Evolutionary conservation across 2,329 filamentous ascomycete species (phyloP).

Genomic region (Fusarium nematophilum): DNA sequence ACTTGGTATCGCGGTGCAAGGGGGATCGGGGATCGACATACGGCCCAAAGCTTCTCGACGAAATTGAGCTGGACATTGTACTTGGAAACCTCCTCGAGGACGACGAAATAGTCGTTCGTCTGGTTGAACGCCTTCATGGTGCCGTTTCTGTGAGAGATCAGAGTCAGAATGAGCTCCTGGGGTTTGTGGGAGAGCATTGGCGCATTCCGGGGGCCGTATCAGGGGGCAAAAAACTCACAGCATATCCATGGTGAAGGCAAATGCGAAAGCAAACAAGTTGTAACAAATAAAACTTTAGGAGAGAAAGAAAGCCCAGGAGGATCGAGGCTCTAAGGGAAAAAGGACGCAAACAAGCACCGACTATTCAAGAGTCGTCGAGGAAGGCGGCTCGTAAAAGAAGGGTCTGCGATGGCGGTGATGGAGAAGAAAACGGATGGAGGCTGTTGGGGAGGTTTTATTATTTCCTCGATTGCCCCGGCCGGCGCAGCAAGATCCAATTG

Average conservation of each 20-base stretch:
- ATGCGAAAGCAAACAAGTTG: constrained; percentile 19
- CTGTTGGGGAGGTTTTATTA: constrained; percentile 48
- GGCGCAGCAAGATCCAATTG: constrained; percentile 32
- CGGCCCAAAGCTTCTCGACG: constrained; percentile 88
- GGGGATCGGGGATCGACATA: constrained; percentile 55
- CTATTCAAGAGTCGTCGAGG: constrained; percentile 35
- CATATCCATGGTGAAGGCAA: constrained; percentile 37
- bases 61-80: constrained; percentile 89
- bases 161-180: constrained; percentile 31
- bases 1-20: constrained; percentile 1
- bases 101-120: constrained; percentile 64
- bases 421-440: constrained; percentile 38
- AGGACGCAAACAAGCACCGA: constrained; percentile 36
- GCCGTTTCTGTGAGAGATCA: constrained; percentile 57
- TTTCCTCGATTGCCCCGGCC: constrained; percentile 41
- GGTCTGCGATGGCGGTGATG: constrained; percentile 39
- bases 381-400: constrained; percentile 32
- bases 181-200: constrained; percentile 10
- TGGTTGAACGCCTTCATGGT: constrained; percentile 61
- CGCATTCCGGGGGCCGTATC: constrained; percentile 15
- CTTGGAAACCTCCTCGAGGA: constrained; percentile 73
- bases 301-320: constrained; percentile 15
- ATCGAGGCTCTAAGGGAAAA: constrained; percentile 1
- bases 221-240: constrained; percentile 40
- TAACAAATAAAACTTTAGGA: constrained; percentile 2